Base-by-base conservation (phyloP, 2,329 filamentous ascomycete genomes). In the Colletotrichum brevisporum region DNA sequence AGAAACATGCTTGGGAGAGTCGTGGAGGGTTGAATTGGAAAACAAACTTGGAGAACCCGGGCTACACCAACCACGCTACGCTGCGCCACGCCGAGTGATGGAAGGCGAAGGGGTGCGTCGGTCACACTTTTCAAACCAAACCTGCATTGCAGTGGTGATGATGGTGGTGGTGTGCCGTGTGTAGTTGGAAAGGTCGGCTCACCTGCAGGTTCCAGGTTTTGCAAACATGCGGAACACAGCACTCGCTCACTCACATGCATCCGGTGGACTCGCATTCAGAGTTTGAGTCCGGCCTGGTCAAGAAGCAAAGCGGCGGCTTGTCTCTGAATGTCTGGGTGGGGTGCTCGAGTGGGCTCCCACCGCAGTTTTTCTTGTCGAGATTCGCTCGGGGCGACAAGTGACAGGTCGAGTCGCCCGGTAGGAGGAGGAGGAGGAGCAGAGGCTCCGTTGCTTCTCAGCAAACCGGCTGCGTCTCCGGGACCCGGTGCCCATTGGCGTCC, bases 401-500 rank as follows among this genome's bases (percentile, higher is more conserved):
- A 63, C 60, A 63, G 59, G 59, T 64, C 60, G 27, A 31, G 27
- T 63, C 53, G 50, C 12, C 31, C 18, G 18, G 4, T 16, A n/a
- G 27, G 26, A 18, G 43, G n/a, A 48, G 43, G n/a, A 48, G 50
- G 48, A 45, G 36, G 53, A 18, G 59, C 21, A 45, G 24, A 39
- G 48, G 63, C 47, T 41, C n/a, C 16, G 13, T 50, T 50, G 15
- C 50, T 39, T 56, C 41, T 27, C 39, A 53, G 67, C 63, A 67
- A 69, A 67, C 67, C 67, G 67, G 67, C 67, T 69, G 62, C 43
- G 43, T 67, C 67, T 69, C 67, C 67, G 67, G 62, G 50, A 47
- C 39, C 67, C 63, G 67, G 67, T 59, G 55, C 45, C 56, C 56
- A 52, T 59, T 63, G 51, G 43, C 47, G 43, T 56, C 51, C 39